These are phyloP conservation scores for Forsythia suspensa DNA, from an alignment of 257 asterid genomes.

Conservation along the genomic window DNA sequence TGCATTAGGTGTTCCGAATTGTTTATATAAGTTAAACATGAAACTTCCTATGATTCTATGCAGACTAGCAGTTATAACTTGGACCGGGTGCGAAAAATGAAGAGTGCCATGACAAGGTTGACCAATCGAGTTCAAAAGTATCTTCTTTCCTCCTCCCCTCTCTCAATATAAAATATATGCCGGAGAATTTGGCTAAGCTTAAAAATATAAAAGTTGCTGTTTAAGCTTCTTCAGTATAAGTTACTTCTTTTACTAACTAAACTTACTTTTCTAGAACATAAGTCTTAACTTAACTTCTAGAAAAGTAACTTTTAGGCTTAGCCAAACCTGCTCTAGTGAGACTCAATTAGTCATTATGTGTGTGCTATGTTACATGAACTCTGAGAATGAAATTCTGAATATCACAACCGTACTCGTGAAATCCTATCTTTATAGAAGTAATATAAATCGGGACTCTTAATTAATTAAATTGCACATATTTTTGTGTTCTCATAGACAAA, in stretches of 20 bases:
- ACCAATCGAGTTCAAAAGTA: slow-evolving; percentile 86
- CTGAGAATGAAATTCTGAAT: background rate
- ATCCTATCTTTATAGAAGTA: background rate
- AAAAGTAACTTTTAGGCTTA: background rate
- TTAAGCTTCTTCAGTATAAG: background rate
- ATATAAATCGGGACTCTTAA: background rate
- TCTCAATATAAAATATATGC: background rate
- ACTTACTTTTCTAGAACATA: background rate
- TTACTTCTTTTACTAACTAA: background rate
- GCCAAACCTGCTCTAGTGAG: background rate
- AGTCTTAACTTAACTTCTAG: background rate
- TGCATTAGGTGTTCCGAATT: background rate
- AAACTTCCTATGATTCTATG: slow-evolving; percentile 14
- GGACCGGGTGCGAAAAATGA: slow-evolving; percentile 85
- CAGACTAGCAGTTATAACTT: slow-evolving; percentile 81
- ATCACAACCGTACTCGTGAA: background rate
- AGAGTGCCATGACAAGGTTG: slow-evolving; percentile 84
- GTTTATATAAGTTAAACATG: background rate
- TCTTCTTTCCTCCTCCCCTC: background rate
- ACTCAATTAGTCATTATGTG: background rate
- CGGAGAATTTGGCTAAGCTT: background rate
- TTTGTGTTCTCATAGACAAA: background rate
- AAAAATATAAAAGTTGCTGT: too few relatives aligned
- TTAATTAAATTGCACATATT: background rate
- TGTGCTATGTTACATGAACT: background rate